Percentiles rank a stretch among this genome's conserved stretches.
phyloP scores from a whole-genome alignment of 1,284 basidiomycete species.

The Irpex lacteus region DNA sequence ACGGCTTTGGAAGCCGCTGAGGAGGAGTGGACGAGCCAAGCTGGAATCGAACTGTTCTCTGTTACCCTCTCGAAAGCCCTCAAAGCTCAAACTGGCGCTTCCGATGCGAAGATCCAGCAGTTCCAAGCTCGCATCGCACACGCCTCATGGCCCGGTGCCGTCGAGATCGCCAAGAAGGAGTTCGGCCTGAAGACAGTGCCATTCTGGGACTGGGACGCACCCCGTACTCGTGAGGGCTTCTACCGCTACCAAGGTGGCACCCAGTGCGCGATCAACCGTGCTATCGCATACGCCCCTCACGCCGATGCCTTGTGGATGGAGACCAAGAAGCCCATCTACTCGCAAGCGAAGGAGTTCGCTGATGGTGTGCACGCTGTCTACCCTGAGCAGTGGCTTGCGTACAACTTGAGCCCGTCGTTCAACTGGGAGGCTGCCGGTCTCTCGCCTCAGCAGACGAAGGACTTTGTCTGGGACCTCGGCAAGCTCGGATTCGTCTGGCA shows the following conservation, averaged over 20 bases:
- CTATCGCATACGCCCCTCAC: constrained; percentile 91
- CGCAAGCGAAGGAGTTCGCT: constrained; percentile 93
- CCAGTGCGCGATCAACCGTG: constrained; percentile 90
- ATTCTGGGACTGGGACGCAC: constrained; percentile 93
- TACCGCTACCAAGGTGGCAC: constrained; percentile 98
- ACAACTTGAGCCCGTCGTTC: constrained; percentile 92
- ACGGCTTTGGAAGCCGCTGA: constrained; percentile 84
- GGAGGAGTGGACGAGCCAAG: constrained; percentile 80
- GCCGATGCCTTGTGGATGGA: constrained; percentile 97
- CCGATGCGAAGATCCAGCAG: constrained; percentile 43
- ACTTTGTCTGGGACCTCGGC: constrained; percentile 91
- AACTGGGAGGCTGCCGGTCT: constrained; percentile 94
- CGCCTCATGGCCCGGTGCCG: constrained; percentile 68
- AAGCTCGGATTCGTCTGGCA: constrained; percentile 97
- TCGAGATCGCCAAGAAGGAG: constrained; percentile 76
- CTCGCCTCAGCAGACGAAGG: constrained; percentile 81
- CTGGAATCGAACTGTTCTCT: constrained; percentile 80
- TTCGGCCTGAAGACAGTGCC: constrained; percentile 75
- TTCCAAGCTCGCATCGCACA: constrained; percentile 64
- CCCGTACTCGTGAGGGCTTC: constrained; percentile 92
- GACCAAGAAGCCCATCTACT: constrained; percentile 94
- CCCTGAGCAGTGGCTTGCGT: constrained; percentile 91
- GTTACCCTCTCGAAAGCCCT: constrained; percentile 76
- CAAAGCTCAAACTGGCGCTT: constrained; percentile 57
- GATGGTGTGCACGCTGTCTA: constrained; percentile 79